These are phyloP conservation scores for Cenchrus fungigraminus DNA, from an alignment of 176 grass and related monocot genomes.

Conservation along the genomic window DNA sequence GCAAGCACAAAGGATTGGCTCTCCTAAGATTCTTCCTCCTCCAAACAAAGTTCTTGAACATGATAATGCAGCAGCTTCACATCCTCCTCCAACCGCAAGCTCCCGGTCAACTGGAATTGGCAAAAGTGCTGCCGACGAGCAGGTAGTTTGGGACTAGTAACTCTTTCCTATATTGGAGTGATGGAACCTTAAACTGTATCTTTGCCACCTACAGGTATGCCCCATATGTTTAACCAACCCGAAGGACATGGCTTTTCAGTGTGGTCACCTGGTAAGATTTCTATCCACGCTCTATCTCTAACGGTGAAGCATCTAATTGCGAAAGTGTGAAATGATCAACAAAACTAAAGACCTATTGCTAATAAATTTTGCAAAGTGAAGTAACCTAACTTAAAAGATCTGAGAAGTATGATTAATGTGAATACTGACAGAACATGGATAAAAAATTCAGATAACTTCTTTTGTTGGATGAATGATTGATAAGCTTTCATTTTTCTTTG, in stretches of 20 bases:
- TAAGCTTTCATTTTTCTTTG: background rate
- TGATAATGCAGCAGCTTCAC: conserved; percentile 57
- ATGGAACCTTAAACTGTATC: conserved; percentile 16
- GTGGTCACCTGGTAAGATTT: conserved; percentile 88
- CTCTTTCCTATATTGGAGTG: background rate
- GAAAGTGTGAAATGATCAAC: conserved; percentile 18
- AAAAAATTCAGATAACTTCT: background rate
- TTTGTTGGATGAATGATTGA: background rate
- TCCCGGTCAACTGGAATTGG: conserved; percentile 24
- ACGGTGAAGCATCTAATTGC: background rate
- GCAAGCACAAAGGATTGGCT: conserved; percentile 36
- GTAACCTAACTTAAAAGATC: background rate
- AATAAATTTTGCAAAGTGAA: background rate
- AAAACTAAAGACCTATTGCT: conserved; percentile 3
- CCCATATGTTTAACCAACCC: conserved; percentile 96
- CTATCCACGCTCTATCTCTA: background rate
- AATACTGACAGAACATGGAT: background rate
- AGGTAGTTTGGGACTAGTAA: conserved; percentile 44
- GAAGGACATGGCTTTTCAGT: conserved; percentile 95
- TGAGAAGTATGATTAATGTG: conserved; percentile 4
- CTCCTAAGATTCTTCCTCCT: conserved; percentile 76
- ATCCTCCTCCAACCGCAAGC: conserved; percentile 40
- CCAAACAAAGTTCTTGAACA: conserved; percentile 66
- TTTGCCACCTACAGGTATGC: conserved; percentile 59
- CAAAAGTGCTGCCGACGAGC: conserved; percentile 51